Base-by-base conservation (phyloP, 2,329 filamentous ascomycete genomes). In the Trichoderma citrinoviride region DNA sequence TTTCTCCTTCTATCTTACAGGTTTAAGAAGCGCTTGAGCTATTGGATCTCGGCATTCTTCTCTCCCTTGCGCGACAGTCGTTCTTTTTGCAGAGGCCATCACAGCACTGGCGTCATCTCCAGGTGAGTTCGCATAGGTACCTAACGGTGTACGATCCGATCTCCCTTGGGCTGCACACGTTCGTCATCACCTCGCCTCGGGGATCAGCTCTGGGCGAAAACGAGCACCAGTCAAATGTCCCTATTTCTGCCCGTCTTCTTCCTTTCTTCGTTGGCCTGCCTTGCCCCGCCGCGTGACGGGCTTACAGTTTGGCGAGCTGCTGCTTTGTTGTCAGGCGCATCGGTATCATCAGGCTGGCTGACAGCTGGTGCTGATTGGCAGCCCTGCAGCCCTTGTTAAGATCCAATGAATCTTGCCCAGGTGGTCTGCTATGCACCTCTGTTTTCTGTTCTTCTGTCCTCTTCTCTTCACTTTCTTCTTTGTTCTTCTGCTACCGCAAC, bases 301-400 rank as follows among this genome's bases (percentile, higher is more conserved):
- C 46, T 29, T 44, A 10, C 57, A 21, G 17, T 21, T 17, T 53
- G 46, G 37, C 5, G 37, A 23, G 47, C 47, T 23, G 25, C 37
- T 23, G 49, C 47, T 29, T n/a, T 46, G 21, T 25, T 62, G 47
- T 29, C 41, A 53, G 60, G 60, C 49, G 58, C 58, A 43, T 41
- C 21, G n/a, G 47, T 25, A 29, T 50, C 37, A 61, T 62, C 60
- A 62, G 60, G 49, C 60, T 62, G 60, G 49, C 60, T 62, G 60
- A 46, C 49, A 62, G 49, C 49, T 53, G 49, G 49, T 25, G 15
- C 47, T 50, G 23, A 29, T 29, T 33, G 49, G 37, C 29, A 44
- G 55, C 41, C 23, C 58, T 61, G 12, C 47, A 19, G 58, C 49
- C 40, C 49, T 54, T 41, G 44, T 53, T 49, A 21, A 46, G 49